These are phyloP conservation scores for Syzygium aqueum DNA, from an alignment of 345 rosid species.

Conservation along the genomic window DNA sequence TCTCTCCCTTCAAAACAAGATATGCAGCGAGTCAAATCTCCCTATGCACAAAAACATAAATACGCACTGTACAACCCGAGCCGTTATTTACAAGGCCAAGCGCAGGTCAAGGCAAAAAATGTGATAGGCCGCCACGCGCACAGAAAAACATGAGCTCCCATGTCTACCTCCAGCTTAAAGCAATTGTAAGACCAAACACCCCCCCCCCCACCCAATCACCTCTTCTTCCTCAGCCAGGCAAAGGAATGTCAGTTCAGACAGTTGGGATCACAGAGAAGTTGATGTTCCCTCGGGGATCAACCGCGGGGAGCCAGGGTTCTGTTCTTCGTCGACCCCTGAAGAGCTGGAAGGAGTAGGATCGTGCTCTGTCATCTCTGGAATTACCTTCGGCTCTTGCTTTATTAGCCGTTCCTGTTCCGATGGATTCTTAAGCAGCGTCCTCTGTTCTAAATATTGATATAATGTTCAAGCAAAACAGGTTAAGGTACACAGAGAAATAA, in stretches of 20 bases:
- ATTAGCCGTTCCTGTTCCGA: conserved; percentile 33
- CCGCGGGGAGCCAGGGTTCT: neutral
- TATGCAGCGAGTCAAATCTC: neutral
- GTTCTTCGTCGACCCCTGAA: neutral
- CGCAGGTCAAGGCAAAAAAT: neutral
- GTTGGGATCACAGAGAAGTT: neutral
- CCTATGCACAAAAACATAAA: neutral
- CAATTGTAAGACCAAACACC: neutral
- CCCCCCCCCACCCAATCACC: neutral
- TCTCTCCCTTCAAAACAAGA: neutral
- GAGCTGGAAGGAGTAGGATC: neutral
- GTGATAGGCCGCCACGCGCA: neutral
- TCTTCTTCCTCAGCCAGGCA: neutral
- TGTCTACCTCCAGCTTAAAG: neutral
- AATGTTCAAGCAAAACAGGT: conserved; percentile 25
- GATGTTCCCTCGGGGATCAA: neutral
- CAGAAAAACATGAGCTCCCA: neutral
- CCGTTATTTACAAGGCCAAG: neutral
- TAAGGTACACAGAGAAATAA: neutral
- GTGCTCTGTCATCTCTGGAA: conserved; percentile 13
- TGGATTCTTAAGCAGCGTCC: conserved; percentile 26
- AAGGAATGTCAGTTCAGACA: neutral
- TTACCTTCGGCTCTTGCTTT: conserved; percentile 30
- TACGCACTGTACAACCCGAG: neutral
- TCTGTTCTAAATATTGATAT: conserved; percentile 17